Conservation (phyloP, 306 rosid genomes). For the Glycine latifolia region DNA sequence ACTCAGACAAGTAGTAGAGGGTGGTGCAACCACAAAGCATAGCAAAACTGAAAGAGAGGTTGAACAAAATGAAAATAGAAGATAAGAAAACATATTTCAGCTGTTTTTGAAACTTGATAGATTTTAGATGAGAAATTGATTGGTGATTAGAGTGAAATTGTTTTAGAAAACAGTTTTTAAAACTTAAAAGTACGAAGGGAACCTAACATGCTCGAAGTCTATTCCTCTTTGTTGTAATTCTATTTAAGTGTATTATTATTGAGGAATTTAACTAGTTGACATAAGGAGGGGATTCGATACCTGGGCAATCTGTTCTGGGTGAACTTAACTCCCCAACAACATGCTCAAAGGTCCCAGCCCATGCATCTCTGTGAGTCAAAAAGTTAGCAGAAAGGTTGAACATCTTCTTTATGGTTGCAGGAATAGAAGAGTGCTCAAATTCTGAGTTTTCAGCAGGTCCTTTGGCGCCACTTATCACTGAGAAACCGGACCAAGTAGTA, state of each 20-base stretch:
- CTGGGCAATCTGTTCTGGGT: conserved; percentile 96
- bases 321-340: conserved; percentile 72
- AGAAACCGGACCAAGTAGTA: conserved; percentile 43
- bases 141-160: too few relatives aligned
- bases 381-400: conserved; percentile 91
- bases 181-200: too few relatives aligned
- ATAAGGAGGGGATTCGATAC: conserved; percentile 47
- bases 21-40: too few relatives aligned
- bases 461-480: conserved; percentile 75
- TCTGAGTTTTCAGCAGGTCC: conserved; percentile 90
- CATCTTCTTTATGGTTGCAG: conserved; percentile 96
- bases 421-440: conserved; percentile 97
- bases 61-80: too few relatives aligned
- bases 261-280: conserved; percentile 19
- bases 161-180: too few relatives aligned
- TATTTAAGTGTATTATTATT: neutral
- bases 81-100: too few relatives aligned
- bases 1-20: too few relatives aligned
- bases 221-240: neutral
- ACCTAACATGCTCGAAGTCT: too few relatives aligned
- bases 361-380: conserved; percentile 96
- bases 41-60: too few relatives aligned
- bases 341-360: conserved; percentile 97
- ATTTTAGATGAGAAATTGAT: too few relatives aligned
- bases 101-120: too few relatives aligned